Evolutionary conservation across 2,329 filamentous ascomycete species (phyloP), one percentile per base, ranked within the genome.

Genomic region (Colletotrichum limetticola): DNA sequence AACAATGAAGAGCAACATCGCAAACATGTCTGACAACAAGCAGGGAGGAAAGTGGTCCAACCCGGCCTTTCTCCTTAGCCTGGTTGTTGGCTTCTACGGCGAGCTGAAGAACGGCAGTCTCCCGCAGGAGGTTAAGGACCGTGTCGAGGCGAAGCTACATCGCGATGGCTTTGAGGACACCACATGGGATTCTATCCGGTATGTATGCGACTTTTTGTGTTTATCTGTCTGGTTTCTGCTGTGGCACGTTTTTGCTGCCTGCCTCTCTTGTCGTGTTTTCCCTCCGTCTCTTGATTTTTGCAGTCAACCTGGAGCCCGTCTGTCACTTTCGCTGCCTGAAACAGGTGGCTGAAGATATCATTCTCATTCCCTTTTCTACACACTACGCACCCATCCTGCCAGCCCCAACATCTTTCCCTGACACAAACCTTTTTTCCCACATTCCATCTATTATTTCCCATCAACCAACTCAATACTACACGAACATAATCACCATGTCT

Each of bases 141-240:
- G 76, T 1, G 76, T 86, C 61, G 77, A 80, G 58, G 73, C 73
- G 8, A 79, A 79, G n/a, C 78, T 86, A 67, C 75, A 78, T n/a
- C 55, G 74, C 14, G 75, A 75, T 6, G 80, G 83, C 8, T 78
- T 82, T 63, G 71, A 74, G 6, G 82, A 72, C 28, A 28, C 83
- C n/a, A 83, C 82, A 4, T 87, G 85, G 84, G 82, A 87, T 35
- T 83, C 78, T 1, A 80, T 87, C 62, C 84, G 86, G 86, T 86
- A 81, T 56, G 83, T 79, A 9, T 5, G 1, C 28, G 12, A 22
- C 55, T 67, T 42, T 55, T 53, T 66, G 42, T 65, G n/a, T 78
- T 6, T 2, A 24, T 46, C 16, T 26, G 1, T 26, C 32, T 8
- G 5, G 11, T 22, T 12, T 22, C 28, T 61, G 64, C 52, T 37